Conservation (phyloP, 768 basidiomycete genomes). For the Mycena sanguinolenta region DNA sequence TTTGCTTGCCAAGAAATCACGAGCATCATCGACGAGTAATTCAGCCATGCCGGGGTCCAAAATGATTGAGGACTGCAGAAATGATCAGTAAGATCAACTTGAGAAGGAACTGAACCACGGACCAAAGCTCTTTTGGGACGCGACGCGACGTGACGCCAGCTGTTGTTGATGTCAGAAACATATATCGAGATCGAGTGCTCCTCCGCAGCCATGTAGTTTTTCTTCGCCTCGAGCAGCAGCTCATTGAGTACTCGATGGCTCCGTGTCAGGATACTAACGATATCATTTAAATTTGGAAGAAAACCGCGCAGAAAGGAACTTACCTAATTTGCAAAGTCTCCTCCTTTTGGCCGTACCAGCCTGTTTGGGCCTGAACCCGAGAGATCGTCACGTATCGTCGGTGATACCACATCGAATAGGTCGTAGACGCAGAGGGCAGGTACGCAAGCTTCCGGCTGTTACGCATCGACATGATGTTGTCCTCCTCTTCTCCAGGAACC, state of each 20-base stretch:
- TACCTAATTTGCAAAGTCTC: constrained; percentile 60
- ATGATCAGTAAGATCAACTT: not conserved
- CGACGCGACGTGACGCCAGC: constrained; percentile 70
- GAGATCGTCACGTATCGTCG: constrained; percentile 56
- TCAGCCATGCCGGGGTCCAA: constrained; percentile 80
- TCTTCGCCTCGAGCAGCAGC: constrained; percentile 69
- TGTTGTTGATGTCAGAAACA: constrained; percentile 57
- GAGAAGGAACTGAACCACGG: not conserved
- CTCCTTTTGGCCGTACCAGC: constrained; percentile 50
- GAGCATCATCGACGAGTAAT: constrained; percentile 74
- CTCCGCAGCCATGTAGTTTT: constrained; percentile 63
- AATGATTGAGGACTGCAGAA: constrained; percentile 65
- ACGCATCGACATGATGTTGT: constrained; percentile 40
- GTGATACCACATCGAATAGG: constrained; percentile 64
- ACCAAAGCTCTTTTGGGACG: constrained; percentile 70
- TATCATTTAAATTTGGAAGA: constrained; percentile 13
- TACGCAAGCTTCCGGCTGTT: constrained; percentile 54
- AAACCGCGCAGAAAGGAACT: constrained; percentile 27
- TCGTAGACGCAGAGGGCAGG: constrained; percentile 55
- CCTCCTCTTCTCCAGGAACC: constrained; percentile 55
- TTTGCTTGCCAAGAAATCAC: constrained; percentile 77
- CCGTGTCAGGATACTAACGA: constrained; percentile 63
- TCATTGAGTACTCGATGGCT: constrained; percentile 60
- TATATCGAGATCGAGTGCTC: constrained; percentile 67
- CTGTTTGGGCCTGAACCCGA: constrained; percentile 51